Percentiles rank a stretch among this genome's conserved stretches.
Evolutionary conservation across 2,329 filamentous ascomycete genomes (phyloP).

Genomic region (Beauveria medogensis): DNA sequence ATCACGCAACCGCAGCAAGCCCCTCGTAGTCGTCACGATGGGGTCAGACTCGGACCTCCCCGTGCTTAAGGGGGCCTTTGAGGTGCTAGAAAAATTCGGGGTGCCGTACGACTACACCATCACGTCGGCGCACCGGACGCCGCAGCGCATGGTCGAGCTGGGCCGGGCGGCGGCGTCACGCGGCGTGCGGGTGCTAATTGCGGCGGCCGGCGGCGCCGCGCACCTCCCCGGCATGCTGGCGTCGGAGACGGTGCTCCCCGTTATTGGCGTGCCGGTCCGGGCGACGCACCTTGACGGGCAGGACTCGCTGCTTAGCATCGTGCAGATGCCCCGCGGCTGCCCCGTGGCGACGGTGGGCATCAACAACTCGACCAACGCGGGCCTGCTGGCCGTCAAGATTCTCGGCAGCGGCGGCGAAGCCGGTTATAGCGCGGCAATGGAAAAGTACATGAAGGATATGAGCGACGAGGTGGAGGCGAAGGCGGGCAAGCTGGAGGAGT

Average conservation of each 20-base stretch:
- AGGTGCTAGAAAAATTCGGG: constrained; percentile 59
- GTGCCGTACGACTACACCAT: constrained; percentile 68
- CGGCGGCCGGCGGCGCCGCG: constrained; percentile 67
- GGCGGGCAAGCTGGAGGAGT: constrained; percentile 46
- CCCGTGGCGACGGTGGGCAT: constrained; percentile 71
- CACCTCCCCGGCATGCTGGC: constrained; percentile 69
- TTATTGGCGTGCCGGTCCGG: constrained; percentile 72
- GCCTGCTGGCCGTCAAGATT: constrained; percentile 61
- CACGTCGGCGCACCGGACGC: constrained; percentile 73
- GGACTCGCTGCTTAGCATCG: constrained; percentile 64
- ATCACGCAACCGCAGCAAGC: constrained; percentile 28
- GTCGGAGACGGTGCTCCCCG: constrained; percentile 61
- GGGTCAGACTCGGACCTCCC: constrained; percentile 72
- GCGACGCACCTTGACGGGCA: constrained; percentile 64
- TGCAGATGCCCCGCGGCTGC: constrained; percentile 68
- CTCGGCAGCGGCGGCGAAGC: constrained; percentile 42
- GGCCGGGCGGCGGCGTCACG: constrained; percentile 54
- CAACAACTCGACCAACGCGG: constrained; percentile 73
- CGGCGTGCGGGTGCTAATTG: constrained; percentile 67
- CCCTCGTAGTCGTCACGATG: constrained; percentile 72
- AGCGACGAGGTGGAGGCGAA: constrained; percentile 57
- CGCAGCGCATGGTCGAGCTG: constrained; percentile 59
- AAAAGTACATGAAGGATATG: constrained; percentile 54
- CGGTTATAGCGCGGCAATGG: constrained; percentile 49
- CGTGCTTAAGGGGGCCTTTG: constrained; percentile 56